Evolutionary conservation across 2,329 filamentous ascomycete species (phyloP), one percentile per base, ranked within the genome.

Genomic region (Fusarium udum): DNA sequence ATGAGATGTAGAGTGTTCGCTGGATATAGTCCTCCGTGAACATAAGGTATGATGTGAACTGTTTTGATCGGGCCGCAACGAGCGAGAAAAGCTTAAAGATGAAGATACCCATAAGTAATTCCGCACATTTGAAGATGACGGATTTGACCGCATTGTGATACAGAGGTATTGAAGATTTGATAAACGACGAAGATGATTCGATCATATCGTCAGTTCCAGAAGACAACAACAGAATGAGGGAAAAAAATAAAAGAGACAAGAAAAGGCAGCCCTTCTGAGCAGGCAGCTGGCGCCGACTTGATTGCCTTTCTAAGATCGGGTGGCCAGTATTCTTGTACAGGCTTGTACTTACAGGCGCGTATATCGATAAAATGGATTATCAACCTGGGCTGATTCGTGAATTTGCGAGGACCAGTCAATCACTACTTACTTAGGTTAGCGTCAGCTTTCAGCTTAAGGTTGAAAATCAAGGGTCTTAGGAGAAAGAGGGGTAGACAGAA

Each of bases 21-120:
- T 75, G 73, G 0, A 75, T 31, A 24, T 75, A 75, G 16, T 75
- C 73, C 11, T 75, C 73, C 1, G 72, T 37, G 28, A 75, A 75
- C 73, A 75, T 75, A 0, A 75, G 72, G n/a, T 75, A 75, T 4
- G 73, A 55, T 3, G 72, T 73, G 9, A 75, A 75, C 20, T 75
- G 73, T 3, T 59, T 62, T 4, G 73, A 75, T 6, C 69, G 52
- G 7, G 72, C 72, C 0, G 73, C 73, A 4, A 75, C 6, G 1
- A 75, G 34, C 1, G 65, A 75, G 42, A 75, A 73, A 1, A 73
- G 18, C 13, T 75, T 75, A 6, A 61, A 75, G 7, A 75, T 43
- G 14, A 73, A 75, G 4, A 75, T 34, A 1, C 61, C 66, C 69
- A 75, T 75, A 26, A 73, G 46, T 4, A 75, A 14, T 24, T 75